Evolutionary conservation across 1,139 yeast species (phyloP).

Genomic region (Tardiomyces blankii): DNA sequence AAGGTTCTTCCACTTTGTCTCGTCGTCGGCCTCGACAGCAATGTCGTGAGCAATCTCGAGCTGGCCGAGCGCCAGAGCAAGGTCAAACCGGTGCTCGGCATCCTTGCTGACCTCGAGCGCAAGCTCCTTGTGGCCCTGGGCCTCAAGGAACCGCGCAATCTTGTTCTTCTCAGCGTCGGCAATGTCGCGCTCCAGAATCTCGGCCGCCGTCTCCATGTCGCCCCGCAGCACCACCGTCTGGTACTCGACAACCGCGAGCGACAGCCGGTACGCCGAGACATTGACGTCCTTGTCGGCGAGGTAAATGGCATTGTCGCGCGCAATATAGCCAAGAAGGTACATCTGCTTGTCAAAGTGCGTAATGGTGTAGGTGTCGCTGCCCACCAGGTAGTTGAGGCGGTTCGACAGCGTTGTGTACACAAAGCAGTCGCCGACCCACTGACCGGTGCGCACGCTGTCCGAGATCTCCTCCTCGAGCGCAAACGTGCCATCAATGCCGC

Average conservation of each 20-base stretch:
- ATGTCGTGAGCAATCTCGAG: slow-evolving; percentile 64
- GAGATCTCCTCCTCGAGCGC: slow-evolving; percentile 68
- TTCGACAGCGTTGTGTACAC: slow-evolving; percentile 78
- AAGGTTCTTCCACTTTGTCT: slow-evolving; percentile 73
- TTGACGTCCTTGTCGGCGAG: slow-evolving; percentile 85
- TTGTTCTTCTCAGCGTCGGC: slow-evolving; percentile 63
- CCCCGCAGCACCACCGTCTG: slow-evolving; percentile 95
- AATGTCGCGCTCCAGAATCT: slow-evolving; percentile 51
- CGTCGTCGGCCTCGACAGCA: slow-evolving; percentile 41
- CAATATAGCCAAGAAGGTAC: slow-evolving; percentile 80
- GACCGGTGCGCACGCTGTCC: slow-evolving; percentile 77
- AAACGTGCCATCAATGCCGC: slow-evolving; percentile 46
- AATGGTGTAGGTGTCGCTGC: slow-evolving; percentile 84
- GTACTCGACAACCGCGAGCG: slow-evolving; percentile 80
- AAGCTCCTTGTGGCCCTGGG: slow-evolving; percentile 76
- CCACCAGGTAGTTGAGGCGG: slow-evolving; percentile 88
- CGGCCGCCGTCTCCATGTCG: slow-evolving; percentile 61
- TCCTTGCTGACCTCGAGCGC: slow-evolving; percentile 79
- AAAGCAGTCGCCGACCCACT: slow-evolving; percentile 96
- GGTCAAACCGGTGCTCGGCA: slow-evolving; percentile 74
- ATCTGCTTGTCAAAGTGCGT: slow-evolving; percentile 87
- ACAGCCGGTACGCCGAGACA: slow-evolving; percentile 70
- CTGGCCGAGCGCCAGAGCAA: slow-evolving; percentile 60
- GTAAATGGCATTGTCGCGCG: slow-evolving; percentile 82
- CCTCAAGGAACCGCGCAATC: slow-evolving; percentile 86